phyloP scores from a whole-genome alignment of 352 stramenopile species.

The Pythium periplocum region DNA sequence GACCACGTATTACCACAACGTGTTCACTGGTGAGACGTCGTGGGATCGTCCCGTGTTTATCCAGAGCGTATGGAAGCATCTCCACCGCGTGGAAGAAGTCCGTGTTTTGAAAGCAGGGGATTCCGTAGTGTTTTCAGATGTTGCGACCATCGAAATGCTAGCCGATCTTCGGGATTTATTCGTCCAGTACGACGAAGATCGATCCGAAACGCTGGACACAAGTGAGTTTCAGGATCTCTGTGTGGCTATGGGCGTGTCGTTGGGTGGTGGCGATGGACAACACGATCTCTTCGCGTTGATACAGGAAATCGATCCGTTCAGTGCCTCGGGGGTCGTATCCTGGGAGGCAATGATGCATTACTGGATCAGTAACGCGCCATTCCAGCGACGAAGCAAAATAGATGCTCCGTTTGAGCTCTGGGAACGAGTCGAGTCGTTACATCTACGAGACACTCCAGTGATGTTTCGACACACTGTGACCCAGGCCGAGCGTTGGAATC shows the following conservation, averaged over 20 bases:
- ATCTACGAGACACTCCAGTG: conserved; percentile 13
- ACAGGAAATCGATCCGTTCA: conserved; percentile 35
- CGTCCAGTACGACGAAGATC: conserved; percentile 53
- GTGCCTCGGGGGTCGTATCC: conserved; percentile 18
- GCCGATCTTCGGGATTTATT: conserved; percentile 49
- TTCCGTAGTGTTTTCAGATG: conserved; percentile 3
- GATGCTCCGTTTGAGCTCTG: conserved; percentile 20
- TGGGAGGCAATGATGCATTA: conserved; percentile 51
- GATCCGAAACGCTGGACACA: conserved; percentile 34
- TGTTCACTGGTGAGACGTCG: conserved; percentile 38
- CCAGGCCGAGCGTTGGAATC: conserved; percentile 39
- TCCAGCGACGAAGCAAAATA: conserved; percentile 38
- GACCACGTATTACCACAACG: conserved; percentile 44
- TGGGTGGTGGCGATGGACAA: conserved; percentile 12
- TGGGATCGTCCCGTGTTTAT: conserved; percentile 45
- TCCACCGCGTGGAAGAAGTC: conserved; percentile 19
- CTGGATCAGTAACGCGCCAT: conserved; percentile 43
- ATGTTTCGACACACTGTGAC: conserved; percentile 34
- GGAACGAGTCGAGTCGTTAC: conserved; percentile 38
- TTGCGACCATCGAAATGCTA: conserved; percentile 25
- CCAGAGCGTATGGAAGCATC: conserved; percentile 23
- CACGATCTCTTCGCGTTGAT: conserved; percentile 33
- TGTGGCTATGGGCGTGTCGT: conserved; percentile 28
- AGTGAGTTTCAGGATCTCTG: conserved; percentile 60
- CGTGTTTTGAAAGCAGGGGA: conserved; percentile 7